Conservation (phyloP, 2,329 filamentous ascomycete genomes). For the Fusarium nygamai region DNA sequence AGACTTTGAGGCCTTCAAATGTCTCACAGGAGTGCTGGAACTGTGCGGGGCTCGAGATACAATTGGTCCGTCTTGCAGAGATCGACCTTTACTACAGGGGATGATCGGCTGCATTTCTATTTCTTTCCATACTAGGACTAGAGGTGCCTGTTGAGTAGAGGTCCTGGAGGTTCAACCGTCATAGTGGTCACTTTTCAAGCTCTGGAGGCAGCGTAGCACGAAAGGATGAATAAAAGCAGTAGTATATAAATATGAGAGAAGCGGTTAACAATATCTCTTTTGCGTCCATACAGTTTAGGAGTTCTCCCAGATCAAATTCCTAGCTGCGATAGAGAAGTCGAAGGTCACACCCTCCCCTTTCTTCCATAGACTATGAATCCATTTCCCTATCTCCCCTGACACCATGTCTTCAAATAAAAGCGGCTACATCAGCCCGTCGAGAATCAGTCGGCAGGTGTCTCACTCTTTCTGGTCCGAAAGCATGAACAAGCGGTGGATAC, state of each 20-base stretch:
- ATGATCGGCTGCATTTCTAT: neutral
- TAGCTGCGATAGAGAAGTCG: rapidly evolving
- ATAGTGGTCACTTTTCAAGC: neutral
- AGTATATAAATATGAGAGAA: neutral
- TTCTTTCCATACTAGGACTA: neutral
- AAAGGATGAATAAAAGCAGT: rapidly evolving
- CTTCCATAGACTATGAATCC: too few species aligned
- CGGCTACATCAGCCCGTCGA: neutral
- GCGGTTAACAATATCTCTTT: neutral
- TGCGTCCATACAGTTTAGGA: rapidly evolving
- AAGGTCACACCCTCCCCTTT: too few species aligned
- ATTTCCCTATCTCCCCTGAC: neutral
- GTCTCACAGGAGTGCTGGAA: neutral
- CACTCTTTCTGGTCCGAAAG: neutral
- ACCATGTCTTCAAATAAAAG: neutral
- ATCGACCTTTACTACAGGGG: neutral
- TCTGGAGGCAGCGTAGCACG: rapidly evolving
- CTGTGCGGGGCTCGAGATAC: neutral
- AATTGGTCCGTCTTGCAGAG: neutral
- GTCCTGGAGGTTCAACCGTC: neutral
- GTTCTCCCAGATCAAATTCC: rapidly evolving
- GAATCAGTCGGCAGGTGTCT: neutral
- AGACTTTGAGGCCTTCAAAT: neutral
- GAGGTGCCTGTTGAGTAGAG: rapidly evolving
- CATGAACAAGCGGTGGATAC: neutral